Percentiles rank a stretch among this genome's conserved stretches.
phyloP scores from a whole-genome alignment of 1,284 basidiomycete genomes.

The Rhodotorula sp. region DNA sequence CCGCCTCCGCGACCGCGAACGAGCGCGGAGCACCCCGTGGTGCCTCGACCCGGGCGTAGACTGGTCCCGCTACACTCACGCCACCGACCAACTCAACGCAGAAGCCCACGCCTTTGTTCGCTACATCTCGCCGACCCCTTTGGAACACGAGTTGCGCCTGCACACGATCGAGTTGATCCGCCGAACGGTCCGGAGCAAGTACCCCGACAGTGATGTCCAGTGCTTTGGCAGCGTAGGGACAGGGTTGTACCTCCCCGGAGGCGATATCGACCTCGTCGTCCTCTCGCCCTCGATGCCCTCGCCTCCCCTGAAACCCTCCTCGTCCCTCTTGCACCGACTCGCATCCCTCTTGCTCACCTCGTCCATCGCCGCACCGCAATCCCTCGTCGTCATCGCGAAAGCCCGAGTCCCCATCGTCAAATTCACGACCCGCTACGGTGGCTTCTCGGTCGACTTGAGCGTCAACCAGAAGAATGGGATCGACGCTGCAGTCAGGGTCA shows the following conservation, averaged over 20 bases:
- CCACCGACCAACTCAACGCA: slow-evolving; percentile 73
- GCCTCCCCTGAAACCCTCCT: slow-evolving; percentile 34
- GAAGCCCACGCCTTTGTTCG: slow-evolving; percentile 81
- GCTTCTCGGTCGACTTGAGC: slow-evolving; percentile 84
- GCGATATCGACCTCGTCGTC: slow-evolving; percentile 63
- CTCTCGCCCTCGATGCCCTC: slow-evolving; percentile 45
- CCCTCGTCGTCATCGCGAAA: slow-evolving; percentile 43
- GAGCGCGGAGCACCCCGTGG: slow-evolving; percentile 64
- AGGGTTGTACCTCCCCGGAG: slow-evolving; percentile 86
- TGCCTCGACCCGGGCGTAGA: slow-evolving; percentile 60
- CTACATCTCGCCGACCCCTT: slow-evolving; percentile 81
- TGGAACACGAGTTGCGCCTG: slow-evolving; percentile 79
- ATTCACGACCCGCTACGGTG: slow-evolving; percentile 70
- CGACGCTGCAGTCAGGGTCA: slow-evolving; percentile 60
- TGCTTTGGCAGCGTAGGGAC: slow-evolving; percentile 95
- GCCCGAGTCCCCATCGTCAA: slow-evolving; percentile 70
- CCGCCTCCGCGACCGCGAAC: slow-evolving; percentile 39
- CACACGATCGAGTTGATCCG: slow-evolving; percentile 74
- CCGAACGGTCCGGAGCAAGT: slow-evolving; percentile 62
- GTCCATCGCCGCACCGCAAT: slow-evolving; percentile 35
- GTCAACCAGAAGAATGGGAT: slow-evolving; percentile 85
- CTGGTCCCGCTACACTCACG: slow-evolving; percentile 72
- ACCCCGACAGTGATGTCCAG: slow-evolving; percentile 75
- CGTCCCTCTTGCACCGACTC: slow-evolving; percentile 37
- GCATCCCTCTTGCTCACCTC: slow-evolving; percentile 38